Percentiles rank a stretch among this genome's conserved stretches.
These are phyloP conservation scores for Calamus simplicifolius DNA, from an alignment of 176 grass and related monocot genomes.

Conservation along the genomic window DNA sequence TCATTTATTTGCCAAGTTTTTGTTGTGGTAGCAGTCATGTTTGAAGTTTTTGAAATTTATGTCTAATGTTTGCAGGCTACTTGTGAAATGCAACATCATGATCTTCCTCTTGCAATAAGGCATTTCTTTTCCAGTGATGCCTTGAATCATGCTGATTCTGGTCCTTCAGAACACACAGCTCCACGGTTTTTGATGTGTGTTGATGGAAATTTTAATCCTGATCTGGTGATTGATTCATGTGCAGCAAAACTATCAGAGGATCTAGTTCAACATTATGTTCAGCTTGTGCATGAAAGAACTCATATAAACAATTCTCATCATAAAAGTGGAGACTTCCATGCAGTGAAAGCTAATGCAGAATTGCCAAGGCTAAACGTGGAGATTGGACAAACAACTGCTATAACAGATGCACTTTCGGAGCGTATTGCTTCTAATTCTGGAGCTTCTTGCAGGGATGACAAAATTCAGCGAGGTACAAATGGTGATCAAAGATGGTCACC, in stretches of 20 bases:
- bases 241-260: slow-evolving; percentile 53
- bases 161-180: slow-evolving; percentile 46
- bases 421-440: slow-evolving; percentile 11
- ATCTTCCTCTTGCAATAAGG: slow-evolving; percentile 74
- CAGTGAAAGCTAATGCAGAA: slow-evolving; percentile 31
- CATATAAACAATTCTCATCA: slow-evolving; percentile 36
- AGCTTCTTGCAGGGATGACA: slow-evolving; percentile 26
- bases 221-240: slow-evolving; percentile 64
- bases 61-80: slow-evolving; percentile 13
- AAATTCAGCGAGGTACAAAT: slow-evolving; percentile 18
- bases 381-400: slow-evolving; percentile 12
- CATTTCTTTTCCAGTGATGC: slow-evolving; percentile 65
- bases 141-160: slow-evolving; percentile 35
- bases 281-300: slow-evolving; percentile 50
- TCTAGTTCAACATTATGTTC: slow-evolving; percentile 69
- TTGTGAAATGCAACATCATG: slow-evolving; percentile 64
- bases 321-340: slow-evolving; percentile 25
- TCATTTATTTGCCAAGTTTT: no score
- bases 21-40: no score
- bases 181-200: slow-evolving; percentile 72
- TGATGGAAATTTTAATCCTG: slow-evolving; percentile 54
- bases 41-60: no score
- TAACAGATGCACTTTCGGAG: slow-evolving; percentile 14
- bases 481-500: slow-evolving; percentile 20
- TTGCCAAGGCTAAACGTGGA: slow-evolving; percentile 14